These are phyloP conservation scores for Lodderomyces pseudojiufengensis DNA, from an alignment of 1,139 yeast species.

Conservation along the genomic window DNA sequence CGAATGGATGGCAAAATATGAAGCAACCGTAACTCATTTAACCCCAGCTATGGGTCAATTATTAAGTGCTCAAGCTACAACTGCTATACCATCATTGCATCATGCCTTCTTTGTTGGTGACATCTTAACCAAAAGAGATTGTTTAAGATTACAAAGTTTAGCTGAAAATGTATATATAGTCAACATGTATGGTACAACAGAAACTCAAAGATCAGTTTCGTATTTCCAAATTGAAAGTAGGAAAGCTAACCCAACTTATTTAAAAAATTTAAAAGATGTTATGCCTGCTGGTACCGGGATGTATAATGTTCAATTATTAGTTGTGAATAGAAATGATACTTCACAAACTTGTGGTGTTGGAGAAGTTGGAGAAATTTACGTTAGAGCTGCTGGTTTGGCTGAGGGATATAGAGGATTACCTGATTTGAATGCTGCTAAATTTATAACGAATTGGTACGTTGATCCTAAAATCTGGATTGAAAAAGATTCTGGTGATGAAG, in stretches of 20 bases:
- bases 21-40: constrained; percentile 93
- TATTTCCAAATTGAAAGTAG: constrained; percentile 84
- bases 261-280: constrained; percentile 84
- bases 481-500: constrained; percentile 42
- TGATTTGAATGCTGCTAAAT: constrained; percentile 81
- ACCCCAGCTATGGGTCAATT: constrained; percentile 99
- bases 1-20: constrained; percentile 91
- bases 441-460: constrained; percentile 86
- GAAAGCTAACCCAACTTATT: constrained; percentile 62
- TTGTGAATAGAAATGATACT: constrained; percentile 85
- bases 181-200: constrained; percentile 99
- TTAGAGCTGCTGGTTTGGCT: constrained; percentile 96
- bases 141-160: constrained; percentile 83
- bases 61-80: constrained; percentile 92
- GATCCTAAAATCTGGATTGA: constrained; percentile 57
- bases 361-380: constrained; percentile 97
- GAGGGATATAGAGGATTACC: constrained; percentile 94
- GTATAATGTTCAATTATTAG: constrained; percentile 89
- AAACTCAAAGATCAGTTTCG: constrained; percentile 96
- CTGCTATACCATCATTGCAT: constrained; percentile 79
- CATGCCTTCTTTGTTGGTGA: constrained; percentile 99
- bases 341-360: constrained; percentile 96
- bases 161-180: constrained; percentile 89
- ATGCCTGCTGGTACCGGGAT: constrained; percentile 99
- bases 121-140: constrained; percentile 93